Conservation (phyloP, 2,329 filamentous ascomycete species). For the Fusarium sp. region DNA sequence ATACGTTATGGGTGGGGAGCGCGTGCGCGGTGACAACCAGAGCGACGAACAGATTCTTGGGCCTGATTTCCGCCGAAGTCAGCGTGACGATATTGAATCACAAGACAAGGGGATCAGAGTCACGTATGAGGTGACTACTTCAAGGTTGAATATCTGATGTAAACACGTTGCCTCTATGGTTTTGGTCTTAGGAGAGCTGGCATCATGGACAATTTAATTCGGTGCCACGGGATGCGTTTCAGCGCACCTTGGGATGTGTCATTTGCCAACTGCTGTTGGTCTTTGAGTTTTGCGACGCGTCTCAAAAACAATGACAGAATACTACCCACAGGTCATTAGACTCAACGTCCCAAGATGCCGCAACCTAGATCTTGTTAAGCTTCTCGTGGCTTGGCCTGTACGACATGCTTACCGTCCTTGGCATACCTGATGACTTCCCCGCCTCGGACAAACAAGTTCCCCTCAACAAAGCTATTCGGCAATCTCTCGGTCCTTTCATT, state of each 20-base stretch:
- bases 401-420: background rate
- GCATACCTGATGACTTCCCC: background rate
- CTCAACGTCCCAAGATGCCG: background rate
- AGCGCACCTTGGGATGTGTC: background rate
- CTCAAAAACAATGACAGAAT: background rate
- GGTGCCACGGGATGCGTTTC: background rate
- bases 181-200: background rate
- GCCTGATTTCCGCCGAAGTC: constrained; percentile 24
- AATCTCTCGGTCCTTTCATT: background rate
- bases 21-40: constrained; percentile 18
- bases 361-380: background rate
- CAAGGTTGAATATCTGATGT: background rate
- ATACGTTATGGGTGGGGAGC: background rate
- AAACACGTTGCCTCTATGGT: too few species aligned
- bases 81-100: constrained; percentile 16
- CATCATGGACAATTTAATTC: background rate
- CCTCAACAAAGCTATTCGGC: background rate
- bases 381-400: background rate
- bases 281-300: background rate
- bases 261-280: background rate
- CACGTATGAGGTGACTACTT: background rate
- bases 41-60: constrained; percentile 40
- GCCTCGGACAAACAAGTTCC: background rate
- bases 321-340: too few species aligned
- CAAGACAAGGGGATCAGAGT: background rate